Evolutionary conservation across 78 protist species (phyloP), one percentile per base, ranked within the genome.

Genomic region (Dictyostelium citrinum): DNA sequence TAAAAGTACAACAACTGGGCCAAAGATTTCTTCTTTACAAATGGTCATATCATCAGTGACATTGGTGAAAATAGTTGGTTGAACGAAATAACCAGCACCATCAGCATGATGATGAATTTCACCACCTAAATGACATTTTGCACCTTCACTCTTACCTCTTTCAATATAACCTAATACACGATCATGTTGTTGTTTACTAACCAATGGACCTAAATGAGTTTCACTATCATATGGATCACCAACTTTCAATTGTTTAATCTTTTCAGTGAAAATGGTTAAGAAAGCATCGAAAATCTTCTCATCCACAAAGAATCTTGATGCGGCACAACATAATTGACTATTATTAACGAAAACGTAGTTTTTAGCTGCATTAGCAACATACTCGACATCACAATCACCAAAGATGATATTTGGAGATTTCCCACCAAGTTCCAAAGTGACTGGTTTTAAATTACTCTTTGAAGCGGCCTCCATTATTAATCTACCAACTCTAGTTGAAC

Each of bases 371-470:
- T 5, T 17, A 0, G 76, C 85, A 3, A 39, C 45, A 45, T 14
- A 55, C 22, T 95, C 97, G 0, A 98, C 2, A 71, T 98, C 72
- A 22, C 93, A 95, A 90, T 96, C 98, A 43, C 93, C 97, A 72
- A 83, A 94, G 33, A 98, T 64, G 46, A 98, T 90, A 45, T 90
- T 64, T 29, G 99, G 99, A 5, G 97, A 91, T 96, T 98, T 98
- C 67, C 99, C 99, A 29, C 99, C 99, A 4, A 97, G 95, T 90
- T 96, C 98, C 7, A 96, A 76, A 5, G 96, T 67, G 10, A 96
- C 91, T 2, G 71, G 41, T 43, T 91, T 91, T 0, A 91, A 31
- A 35, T 91, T 91, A n/a, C 79, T 83, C 31, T 86, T 49, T 0
- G 97, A 72, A 1, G 96, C 96, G 0, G 97, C 60, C 14, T 6